Base-by-base conservation (phyloP, 164 flowering plant genomes). In the Berberis vulgaris region DNA sequence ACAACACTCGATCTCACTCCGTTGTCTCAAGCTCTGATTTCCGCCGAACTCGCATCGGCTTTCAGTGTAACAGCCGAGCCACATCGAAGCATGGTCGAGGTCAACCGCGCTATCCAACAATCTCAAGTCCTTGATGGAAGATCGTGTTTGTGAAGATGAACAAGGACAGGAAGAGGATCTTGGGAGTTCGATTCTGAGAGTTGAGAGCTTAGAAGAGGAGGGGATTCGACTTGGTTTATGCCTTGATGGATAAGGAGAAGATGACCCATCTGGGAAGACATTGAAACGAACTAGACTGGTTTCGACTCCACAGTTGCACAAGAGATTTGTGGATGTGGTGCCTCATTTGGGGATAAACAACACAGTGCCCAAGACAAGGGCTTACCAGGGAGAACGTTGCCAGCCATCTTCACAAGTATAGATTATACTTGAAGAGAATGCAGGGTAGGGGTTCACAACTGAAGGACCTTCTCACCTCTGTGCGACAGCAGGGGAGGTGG, bases 281-380 rank as follows among this genome's bases (percentile, higher is more conserved):
- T 68, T 76, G 61, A 94, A 91, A 66, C 60, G 93, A 72, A 80
- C 93, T 55, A 67, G 99, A 52, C 65, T 95, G 54, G 99, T 95
- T 39, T 95, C 97, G 99, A 91, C 97, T 3, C 96, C 99, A 60
- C 96, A 86, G 76, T 79, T 95, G 56, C 99, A 95, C 71, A 89
- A 86, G 85, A 67, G 99, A 40, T 95, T 95, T 61, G 92, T 95
- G 45, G 99, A 95, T 6, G 97, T 86, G 40, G 97, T 95, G 45
- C 84, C 76, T 6, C 97, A 89, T 65, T 67, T 95, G 42, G 99
- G 97, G 62, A 81, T 91, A 26, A 83, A 89, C 67, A 85, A 83
- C 74, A 97, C 97, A 7, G 97, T 91, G 12, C 99, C 99, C 7
- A 95, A 91, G 73, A 86, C 97, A 7, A 46, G 97, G 99, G 1